phyloP scores from a whole-genome alignment of 768 basidiomycete genomes.

The Suillus ampliporus region DNA sequence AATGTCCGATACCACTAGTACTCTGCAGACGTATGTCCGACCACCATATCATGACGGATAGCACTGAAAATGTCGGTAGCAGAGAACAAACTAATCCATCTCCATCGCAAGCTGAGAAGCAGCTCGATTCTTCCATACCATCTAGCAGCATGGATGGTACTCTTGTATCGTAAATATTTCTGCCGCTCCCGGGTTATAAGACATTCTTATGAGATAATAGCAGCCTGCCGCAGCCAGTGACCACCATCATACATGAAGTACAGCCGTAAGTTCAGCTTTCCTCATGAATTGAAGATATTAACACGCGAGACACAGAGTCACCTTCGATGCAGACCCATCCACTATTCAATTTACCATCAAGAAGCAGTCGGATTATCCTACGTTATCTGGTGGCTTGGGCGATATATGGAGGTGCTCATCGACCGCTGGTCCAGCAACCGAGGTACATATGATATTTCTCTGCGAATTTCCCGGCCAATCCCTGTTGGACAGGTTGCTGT shows the following conservation, averaged over 20 bases:
- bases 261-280: not conserved
- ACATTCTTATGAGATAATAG: not conserved
- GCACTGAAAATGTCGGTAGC: not conserved
- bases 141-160: not conserved
- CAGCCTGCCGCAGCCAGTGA: not conserved
- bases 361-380: not conserved
- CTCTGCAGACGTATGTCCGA: not conserved
- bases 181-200: not conserved
- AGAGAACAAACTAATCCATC: not conserved
- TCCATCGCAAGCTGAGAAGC: not conserved
- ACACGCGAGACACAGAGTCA: not conserved
- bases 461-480: not conserved
- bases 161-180: not conserved
- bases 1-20: not conserved
- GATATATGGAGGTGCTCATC: not conserved
- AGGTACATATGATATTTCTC: not conserved
- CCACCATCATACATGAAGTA: not conserved
- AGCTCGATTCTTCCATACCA: not conserved
- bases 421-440: not conserved
- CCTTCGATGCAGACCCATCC: not conserved
- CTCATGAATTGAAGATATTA: not conserved
- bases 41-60: not conserved
- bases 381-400: not conserved
- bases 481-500: constrained; percentile 1
- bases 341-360: not conserved